These are phyloP conservation scores for Moniliella sp. DNA, from an alignment of 1,284 basidiomycete genomes.

Conservation along the genomic window DNA sequence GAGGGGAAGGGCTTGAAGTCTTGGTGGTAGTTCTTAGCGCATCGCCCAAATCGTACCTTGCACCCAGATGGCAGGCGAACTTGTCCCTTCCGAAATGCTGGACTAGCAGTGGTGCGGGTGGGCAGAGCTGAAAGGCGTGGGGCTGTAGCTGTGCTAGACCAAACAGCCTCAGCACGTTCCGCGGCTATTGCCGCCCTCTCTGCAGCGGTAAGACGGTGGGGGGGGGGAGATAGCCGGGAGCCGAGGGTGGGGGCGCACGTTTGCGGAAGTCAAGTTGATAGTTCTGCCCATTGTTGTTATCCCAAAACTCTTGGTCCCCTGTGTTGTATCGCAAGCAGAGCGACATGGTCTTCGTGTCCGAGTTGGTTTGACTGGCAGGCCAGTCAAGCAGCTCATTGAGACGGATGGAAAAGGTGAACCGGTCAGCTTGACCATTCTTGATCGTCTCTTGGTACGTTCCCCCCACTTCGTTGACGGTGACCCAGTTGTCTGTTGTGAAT, in stretches of 20 bases:
- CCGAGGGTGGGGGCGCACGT: conserved; percentile 5
- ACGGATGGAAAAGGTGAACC: conserved; percentile 40
- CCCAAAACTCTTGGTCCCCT: conserved; percentile 61
- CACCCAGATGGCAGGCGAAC: too few species aligned
- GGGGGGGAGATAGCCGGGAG: conserved; percentile 16
- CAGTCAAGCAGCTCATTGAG: conserved; percentile 36
- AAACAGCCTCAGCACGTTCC: too few species aligned
- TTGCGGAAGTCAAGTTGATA: conserved; percentile 45
- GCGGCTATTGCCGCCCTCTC: too few species aligned
- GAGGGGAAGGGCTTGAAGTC: too few species aligned
- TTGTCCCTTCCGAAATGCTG: too few species aligned
- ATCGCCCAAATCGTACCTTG: too few species aligned
- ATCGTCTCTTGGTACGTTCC: conserved; percentile 51
- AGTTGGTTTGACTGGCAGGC: conserved; percentile 35
- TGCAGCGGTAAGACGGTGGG: conserved; percentile 4
- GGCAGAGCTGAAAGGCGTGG: conserved; percentile 2
- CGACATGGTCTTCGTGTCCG: conserved; percentile 67
- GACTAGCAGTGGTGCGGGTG: too few species aligned
- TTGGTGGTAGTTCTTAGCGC: too few species aligned
- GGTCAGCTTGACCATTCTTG: conserved; percentile 43
- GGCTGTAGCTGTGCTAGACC: conserved; percentile 2
- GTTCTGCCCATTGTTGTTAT: conserved; percentile 63
- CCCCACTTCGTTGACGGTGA: conserved; percentile 77
- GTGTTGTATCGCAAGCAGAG: conserved; percentile 59
- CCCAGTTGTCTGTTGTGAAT: conserved; percentile 84